Conservation (phyloP, 2,329 filamentous ascomycete species). For the Hymenoscyphus repandus region DNA sequence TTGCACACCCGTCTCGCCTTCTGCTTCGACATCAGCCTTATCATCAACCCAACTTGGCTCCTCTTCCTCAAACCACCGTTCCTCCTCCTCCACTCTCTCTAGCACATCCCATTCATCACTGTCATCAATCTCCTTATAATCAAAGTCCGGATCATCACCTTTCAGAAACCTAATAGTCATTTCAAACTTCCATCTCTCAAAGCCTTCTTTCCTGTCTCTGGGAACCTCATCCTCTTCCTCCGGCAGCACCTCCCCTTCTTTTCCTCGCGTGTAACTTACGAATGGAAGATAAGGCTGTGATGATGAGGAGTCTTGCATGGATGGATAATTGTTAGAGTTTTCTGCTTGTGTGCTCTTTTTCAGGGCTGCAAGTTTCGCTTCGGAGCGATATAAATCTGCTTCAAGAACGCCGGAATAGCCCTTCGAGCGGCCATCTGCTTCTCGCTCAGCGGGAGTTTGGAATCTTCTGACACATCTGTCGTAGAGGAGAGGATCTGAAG, state of each 20-base stretch:
- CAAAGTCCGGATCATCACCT: constrained; percentile 33
- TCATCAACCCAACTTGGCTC: constrained; percentile 29
- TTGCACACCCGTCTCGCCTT: constrained; percentile 32
- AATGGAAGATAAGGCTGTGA: constrained; percentile 15
- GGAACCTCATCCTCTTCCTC: constrained; percentile 31
- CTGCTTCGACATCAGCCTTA: constrained; percentile 11
- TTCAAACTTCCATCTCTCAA: constrained; percentile 31
- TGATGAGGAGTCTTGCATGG: constrained; percentile 6
- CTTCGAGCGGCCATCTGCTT: constrained; percentile 32
- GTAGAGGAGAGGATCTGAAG: constrained; percentile 32
- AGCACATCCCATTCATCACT: constrained; percentile 30
- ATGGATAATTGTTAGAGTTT: background rate
- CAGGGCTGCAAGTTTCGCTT: constrained; percentile 31
- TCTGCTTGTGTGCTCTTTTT: constrained; percentile 4
- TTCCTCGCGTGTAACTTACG: constrained; percentile 23
- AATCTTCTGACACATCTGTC: constrained; percentile 32
- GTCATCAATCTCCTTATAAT: constrained; percentile 30
- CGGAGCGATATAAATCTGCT: constrained; percentile 32
- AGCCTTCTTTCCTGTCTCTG: constrained; percentile 29
- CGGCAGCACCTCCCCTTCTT: constrained; percentile 25
- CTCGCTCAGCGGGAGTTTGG: constrained; percentile 30
- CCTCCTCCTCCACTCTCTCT: constrained; percentile 30
- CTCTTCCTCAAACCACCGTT: constrained; percentile 33
- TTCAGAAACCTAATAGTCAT: constrained; percentile 32
- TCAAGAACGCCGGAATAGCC: constrained; percentile 33